Evolutionary conservation across 305 asterid species (phyloP).

Genomic region (Fraxinus platypoda): DNA sequence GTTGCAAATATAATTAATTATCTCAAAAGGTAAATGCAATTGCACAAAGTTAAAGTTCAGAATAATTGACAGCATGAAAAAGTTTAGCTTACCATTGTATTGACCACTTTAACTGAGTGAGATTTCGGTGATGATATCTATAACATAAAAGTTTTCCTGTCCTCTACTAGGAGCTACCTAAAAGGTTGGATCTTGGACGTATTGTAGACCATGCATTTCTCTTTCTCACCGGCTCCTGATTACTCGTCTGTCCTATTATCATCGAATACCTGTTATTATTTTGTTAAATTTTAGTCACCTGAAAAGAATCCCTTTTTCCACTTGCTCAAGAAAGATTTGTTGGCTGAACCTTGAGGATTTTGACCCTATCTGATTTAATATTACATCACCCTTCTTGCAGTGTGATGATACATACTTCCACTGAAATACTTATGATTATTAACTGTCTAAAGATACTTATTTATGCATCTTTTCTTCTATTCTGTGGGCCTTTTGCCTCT

Average conservation of each 20-base stretch:
- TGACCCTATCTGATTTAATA: background rate
- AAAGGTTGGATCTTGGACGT: background rate
- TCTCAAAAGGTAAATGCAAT: background rate
- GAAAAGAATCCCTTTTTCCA: background rate
- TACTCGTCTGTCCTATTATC: conserved; percentile 11
- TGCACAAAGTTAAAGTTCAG: background rate
- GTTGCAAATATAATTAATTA: background rate
- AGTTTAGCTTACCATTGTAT: background rate
- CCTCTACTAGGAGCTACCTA: background rate
- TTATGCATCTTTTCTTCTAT: background rate
- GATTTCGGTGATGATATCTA: background rate
- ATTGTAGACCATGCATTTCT: conserved; percentile 7
- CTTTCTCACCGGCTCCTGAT: background rate
- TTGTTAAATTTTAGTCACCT: background rate
- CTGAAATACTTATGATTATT: background rate
- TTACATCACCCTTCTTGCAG: background rate
- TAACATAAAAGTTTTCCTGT: background rate
- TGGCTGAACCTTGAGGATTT: background rate
- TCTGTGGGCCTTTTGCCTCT: background rate
- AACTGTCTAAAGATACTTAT: background rate
- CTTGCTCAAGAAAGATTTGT: background rate
- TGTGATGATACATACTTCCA: background rate
- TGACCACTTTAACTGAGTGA: background rate
- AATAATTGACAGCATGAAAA: background rate
- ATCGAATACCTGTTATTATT: background rate